Conservation (phyloP, 1,284 basidiomycete species). For the Lentinus polychrous region DNA sequence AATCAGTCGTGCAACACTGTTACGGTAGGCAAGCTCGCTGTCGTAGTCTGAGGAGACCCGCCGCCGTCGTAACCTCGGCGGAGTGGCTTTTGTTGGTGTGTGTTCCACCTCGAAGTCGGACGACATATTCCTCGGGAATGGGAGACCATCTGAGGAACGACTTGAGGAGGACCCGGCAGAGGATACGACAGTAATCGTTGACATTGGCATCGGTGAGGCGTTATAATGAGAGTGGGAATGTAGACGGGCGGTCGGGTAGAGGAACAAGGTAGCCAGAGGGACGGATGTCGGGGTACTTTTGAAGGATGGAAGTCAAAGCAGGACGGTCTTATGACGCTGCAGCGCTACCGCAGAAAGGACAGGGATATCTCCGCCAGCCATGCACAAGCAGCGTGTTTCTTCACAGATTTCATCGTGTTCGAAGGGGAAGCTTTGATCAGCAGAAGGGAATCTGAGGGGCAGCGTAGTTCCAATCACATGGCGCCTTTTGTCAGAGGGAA, state of each 20-base stretch:
- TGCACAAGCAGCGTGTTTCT: slow-evolving; percentile 19
- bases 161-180: slow-evolving; percentile 19
- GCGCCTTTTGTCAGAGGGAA: neutral
- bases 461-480: neutral
- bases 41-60: slow-evolving; percentile 34
- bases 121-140: slow-evolving; percentile 23
- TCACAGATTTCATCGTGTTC: slow-evolving; percentile 7
- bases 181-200: slow-evolving; percentile 22
- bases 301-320: slow-evolving; percentile 10
- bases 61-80: slow-evolving; percentile 21
- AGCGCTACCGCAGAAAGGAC: slow-evolving; percentile 4
- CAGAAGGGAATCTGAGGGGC: neutral
- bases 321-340: slow-evolving; percentile 26
- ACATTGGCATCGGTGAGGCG: slow-evolving; percentile 15
- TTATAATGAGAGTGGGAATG: slow-evolving; percentile 7
- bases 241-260: slow-evolving; percentile 3
- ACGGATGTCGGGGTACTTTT: slow-evolving; percentile 7
- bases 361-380: slow-evolving; percentile 12
- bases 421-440: slow-evolving; percentile 1
- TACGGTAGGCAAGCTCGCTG: slow-evolving; percentile 47
- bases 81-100: slow-evolving; percentile 22
- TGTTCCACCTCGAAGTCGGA: slow-evolving; percentile 54
- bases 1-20: slow-evolving; percentile 51
- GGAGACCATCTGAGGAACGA: slow-evolving; percentile 22
- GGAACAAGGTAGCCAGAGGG: slow-evolving; percentile 9